Base-by-base conservation (phyloP, 306 rosid genomes). In the Lathyrus tuberosus region DNA sequence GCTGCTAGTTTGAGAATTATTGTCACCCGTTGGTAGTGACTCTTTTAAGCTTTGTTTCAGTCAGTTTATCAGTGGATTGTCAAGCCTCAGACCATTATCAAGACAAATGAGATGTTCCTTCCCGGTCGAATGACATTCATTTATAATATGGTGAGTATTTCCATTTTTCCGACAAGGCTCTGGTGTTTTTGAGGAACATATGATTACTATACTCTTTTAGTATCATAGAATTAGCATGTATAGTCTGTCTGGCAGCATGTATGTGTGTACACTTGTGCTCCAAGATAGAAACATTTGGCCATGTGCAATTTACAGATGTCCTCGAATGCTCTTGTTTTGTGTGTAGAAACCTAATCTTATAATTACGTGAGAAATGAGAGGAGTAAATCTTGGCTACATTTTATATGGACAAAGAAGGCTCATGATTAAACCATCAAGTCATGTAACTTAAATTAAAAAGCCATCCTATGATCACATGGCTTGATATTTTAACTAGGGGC, bases 111-210 rank as follows among this genome's bases (percentile, higher is more conserved):
- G 83, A 90, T 91, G 91, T 94, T 94, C 79, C 98, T 94, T 58
- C 98, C 97, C 17, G 97, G 98, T 76, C 87, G 98, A 79, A 90
- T 87, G 91, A 38, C 97, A 43, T 88, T 90, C 69, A 90, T 94
- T 73, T 94, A 14, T 81, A 87, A 88, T 81, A 94, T 86, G 98
- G 98, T 94, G 83, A 78, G 84, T 33, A 76, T 73, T 26, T 71
- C 49, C 40, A 57, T 65, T 66, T 53, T 63, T 61, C 52, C 42
- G 30, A 52, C 54, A 35, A 41, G 57, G 13, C 73, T 33, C n/a
- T 70, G 40, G 40, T 65, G 30, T 74, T 74, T 47, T 71, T 16
- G 11, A 16, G 42, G 60, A 57, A 41, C 52, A 30, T 76, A 30
- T 79, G 65, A 43, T 35, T 62, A 15, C 8, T 26, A 20, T 60